Percentiles rank a stretch among this genome's conserved stretches.
These are phyloP conservation scores for Neocucurbitaria cava DNA, from an alignment of 2,329 filamentous ascomycete species.

Conservation along the genomic window DNA sequence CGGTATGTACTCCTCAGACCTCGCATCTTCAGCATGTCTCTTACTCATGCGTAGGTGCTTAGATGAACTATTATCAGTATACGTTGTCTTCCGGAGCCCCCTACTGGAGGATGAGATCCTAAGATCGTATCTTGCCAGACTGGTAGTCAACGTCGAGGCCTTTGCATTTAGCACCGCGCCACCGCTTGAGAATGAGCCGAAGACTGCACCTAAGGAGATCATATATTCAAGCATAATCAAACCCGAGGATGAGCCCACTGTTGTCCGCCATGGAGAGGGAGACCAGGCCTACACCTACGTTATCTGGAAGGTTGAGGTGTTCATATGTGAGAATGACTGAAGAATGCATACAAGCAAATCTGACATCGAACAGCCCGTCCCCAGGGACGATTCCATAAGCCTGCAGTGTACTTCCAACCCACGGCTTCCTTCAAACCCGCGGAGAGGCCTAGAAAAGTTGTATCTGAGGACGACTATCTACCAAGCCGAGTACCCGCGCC, in stretches of 20 bases:
- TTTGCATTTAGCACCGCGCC: constrained; percentile 64
- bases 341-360: not conserved
- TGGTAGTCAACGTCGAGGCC: constrained; percentile 72
- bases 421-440: constrained; percentile 63
- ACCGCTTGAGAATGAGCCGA: constrained; percentile 48
- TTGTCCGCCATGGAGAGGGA: constrained; percentile 37
- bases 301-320: constrained; percentile 49
- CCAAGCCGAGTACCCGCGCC: constrained; percentile 72
- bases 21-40: constrained; percentile 51
- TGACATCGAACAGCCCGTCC: constrained; percentile 44
- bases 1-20: constrained; percentile 60
- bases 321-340: constrained; percentile 36
- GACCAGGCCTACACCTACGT: constrained; percentile 40
- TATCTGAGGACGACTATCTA: constrained; percentile 67
- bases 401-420: constrained; percentile 69
- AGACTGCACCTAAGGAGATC: constrained; percentile 57
- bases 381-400: constrained; percentile 69
- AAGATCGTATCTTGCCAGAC: constrained; percentile 64
- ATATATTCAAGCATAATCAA: constrained; percentile 61
- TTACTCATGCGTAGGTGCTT: constrained; percentile 60
- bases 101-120: constrained; percentile 64
- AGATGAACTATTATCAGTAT: constrained; percentile 77
- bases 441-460: constrained; percentile 52
- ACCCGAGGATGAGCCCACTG: constrained; percentile 37
- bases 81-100: constrained; percentile 72